Conservation (phyloP, 805 yeast genomes). For the Saccharomycopsis selenospora region DNA sequence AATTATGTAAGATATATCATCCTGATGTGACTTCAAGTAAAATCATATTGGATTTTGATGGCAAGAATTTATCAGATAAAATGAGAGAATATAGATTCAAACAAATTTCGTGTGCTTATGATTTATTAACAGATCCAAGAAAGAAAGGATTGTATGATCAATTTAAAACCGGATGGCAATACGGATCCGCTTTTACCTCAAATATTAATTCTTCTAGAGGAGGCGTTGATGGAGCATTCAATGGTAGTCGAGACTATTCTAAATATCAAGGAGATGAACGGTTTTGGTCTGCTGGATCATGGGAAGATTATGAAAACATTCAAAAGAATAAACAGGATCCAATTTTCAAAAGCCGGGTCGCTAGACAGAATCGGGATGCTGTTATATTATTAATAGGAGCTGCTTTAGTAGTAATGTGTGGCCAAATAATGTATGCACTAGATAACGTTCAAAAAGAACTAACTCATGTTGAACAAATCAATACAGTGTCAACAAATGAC, state of each 20-base stretch:
- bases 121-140: conserved; percentile 29
- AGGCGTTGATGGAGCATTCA: background rate
- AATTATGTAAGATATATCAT: conserved; percentile 48
- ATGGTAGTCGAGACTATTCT: background rate
- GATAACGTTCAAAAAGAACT: conserved; percentile 37
- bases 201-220: background rate
- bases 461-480: conserved; percentile 16
- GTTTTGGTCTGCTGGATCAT: conserved; percentile 44
- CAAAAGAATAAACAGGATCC: conserved; percentile 21
- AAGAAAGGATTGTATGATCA: conserved; percentile 29
- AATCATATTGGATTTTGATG: conserved; percentile 14
- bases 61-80: conserved; percentile 22
- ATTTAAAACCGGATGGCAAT: conserved; percentile 35
- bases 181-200: conserved; percentile 2
- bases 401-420: conserved; percentile 26
- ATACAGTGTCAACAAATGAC: conserved; percentile 27
- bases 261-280: conserved; percentile 23
- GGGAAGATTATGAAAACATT: conserved; percentile 40
- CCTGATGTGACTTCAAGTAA: conserved; percentile 34
- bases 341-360: conserved; percentile 25
- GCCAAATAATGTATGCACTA: conserved; percentile 29
- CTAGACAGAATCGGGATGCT: conserved; percentile 21
- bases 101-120: conserved; percentile 31
- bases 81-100: conserved; percentile 34
- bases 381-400: conserved; percentile 28